Evolutionary conservation across 495 filamentous ascomycete genomes (phyloP), one percentile per base, ranked within the genome.

Genomic region (Xylaria longipes): DNA sequence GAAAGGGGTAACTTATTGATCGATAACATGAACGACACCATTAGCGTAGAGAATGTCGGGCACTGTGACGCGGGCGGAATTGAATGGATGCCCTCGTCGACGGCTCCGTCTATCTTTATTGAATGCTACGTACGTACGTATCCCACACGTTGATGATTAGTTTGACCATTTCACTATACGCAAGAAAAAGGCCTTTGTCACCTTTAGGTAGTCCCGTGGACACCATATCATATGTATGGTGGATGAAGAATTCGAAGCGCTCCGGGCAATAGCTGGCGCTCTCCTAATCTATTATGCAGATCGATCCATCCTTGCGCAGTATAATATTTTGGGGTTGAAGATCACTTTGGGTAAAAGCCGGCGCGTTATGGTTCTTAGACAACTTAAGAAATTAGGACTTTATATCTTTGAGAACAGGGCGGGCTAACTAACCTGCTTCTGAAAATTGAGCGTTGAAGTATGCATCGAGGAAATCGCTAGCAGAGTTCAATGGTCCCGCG

Each of bases 11-110:
- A 75, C 79, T 72, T 71, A 85, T 87, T 79, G 80, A 72, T 92
- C 88, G 71, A 92, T 86, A 39, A 92, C 78, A 75, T 93, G 91
- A 6, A 92, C 79, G 12, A 94, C 91, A 69, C 92, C 92, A 62
- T 92, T 92, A 27, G 80, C 80, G 60, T 91, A 73, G 0, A 94
- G 82, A 5, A 93, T 79, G 76, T 93, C 85, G 3, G 87, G 71
- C 39, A 80, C 78, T 12, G 90, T 72, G n/a, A 93, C 80, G 67
- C 85, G 80, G 0, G 90, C 86, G 12, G 78, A 77, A 76, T 87
- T 85, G 71, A n/a, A n/a, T n/a, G n/a, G n/a, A n/a, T n/a, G n/a
- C n/a, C n/a, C n/a, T n/a, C n/a, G n/a, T n/a, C n/a, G n/a, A n/a
- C n/a, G n/a, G n/a, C n/a, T n/a, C n/a, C n/a, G n/a, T n/a, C n/a